Evolutionary conservation across 2,329 filamentous ascomycete species (phyloP).

Genomic region (Exserohilum turcica): DNA sequence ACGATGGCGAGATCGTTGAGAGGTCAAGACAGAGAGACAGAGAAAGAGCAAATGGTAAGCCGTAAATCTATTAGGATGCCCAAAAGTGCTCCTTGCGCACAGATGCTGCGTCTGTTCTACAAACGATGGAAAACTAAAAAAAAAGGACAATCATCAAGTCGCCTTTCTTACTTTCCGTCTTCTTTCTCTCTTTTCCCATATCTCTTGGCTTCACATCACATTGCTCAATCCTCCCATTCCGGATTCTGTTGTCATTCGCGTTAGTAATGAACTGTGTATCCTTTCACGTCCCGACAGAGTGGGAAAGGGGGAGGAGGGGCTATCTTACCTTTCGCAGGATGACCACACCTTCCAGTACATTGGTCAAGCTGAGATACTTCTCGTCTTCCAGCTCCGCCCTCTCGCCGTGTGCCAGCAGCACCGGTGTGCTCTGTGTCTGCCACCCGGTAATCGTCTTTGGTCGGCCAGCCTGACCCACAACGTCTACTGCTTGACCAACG

Average conservation of each 20-base stretch:
- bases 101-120: conserved; percentile 15
- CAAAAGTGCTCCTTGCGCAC: conserved; percentile 16
- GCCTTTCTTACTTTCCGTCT: conserved; percentile 5
- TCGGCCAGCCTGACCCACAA: conserved; percentile 93
- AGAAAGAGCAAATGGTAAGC: conserved; percentile 1
- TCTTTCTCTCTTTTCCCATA: background rate
- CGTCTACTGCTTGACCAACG: conserved; percentile 96
- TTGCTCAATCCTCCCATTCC: conserved; percentile 51
- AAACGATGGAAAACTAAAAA: background rate
- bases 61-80: conserved; percentile 39
- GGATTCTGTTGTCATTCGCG: conserved; percentile 46
- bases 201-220: background rate
- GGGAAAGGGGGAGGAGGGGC: too few species aligned
- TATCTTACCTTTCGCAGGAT: conserved; percentile 89
- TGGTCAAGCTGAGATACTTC: conserved; percentile 91
- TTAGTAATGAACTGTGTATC: conserved; percentile 14
- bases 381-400: conserved; percentile 96
- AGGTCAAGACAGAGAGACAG: background rate
- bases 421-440: conserved; percentile 99
- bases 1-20: too few species aligned
- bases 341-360: conserved; percentile 89
- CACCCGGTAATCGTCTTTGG: conserved; percentile 99
- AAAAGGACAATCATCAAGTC: background rate
- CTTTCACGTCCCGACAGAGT: background rate
- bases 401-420: conserved; percentile 91